Evolutionary conservation across 2,329 filamentous ascomycete genomes (phyloP).

Genomic region (Epichloe brachyelytri): DNA sequence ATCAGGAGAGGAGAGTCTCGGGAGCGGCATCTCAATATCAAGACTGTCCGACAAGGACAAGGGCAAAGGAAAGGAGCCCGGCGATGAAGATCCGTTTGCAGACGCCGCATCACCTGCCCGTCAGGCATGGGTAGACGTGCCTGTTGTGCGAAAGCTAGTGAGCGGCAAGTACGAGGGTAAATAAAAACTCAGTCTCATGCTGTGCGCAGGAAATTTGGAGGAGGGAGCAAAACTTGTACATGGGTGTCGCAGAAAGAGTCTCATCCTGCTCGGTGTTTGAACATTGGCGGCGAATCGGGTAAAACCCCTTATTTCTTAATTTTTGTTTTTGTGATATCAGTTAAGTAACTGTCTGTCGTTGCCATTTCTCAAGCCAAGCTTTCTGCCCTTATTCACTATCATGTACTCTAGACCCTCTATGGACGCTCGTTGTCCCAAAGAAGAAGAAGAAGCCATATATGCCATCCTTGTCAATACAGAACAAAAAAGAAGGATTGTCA

Average conservation of each 20-base stretch:
- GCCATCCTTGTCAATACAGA: no score
- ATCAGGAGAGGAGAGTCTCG: constrained; percentile 28
- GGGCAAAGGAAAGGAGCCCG: constrained; percentile 39
- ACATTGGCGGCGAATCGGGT: neutral
- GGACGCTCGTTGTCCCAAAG: no score
- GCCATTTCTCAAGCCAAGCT: no score
- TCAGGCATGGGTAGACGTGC: constrained; percentile 52
- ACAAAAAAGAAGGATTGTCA: no score
- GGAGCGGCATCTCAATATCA: constrained; percentile 54
- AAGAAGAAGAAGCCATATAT: no score
- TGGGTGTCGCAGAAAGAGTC: neutral
- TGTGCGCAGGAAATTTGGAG: neutral
- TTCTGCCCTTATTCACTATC: no score
- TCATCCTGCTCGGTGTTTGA: neutral
- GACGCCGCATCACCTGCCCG: constrained; percentile 25
- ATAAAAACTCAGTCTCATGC: neutral
- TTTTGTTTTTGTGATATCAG: neutral
- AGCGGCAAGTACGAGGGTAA: constrained; percentile 62
- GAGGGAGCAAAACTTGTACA: neutral
- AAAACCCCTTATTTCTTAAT: neutral
- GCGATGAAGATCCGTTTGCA: constrained; percentile 55
- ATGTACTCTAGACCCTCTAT: no score
- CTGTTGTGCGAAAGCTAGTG: constrained; percentile 52
- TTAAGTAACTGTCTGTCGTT: neutral
- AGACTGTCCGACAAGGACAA: constrained; percentile 38